These are phyloP conservation scores for Peniophora sp. DNA, from an alignment of 1,284 basidiomycete genomes.

Conservation along the genomic window DNA sequence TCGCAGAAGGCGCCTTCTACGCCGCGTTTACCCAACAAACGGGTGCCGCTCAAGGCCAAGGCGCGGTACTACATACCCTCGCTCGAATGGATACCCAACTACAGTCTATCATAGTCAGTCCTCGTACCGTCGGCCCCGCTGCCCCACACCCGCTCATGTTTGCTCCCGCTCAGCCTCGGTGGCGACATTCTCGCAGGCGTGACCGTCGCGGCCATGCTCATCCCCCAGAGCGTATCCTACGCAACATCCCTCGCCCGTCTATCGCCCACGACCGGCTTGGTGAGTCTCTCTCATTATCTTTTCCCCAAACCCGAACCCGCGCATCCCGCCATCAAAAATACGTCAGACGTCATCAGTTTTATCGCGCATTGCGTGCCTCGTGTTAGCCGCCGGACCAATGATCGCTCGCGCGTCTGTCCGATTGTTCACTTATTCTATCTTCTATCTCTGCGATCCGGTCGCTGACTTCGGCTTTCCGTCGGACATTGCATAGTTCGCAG, in stretches of 20 bases:
- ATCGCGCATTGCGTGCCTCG: not conserved
- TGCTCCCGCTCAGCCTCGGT: conserved; percentile 43
- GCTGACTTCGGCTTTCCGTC: not conserved
- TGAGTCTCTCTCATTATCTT: conserved; percentile 28
- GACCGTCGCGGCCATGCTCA: conserved; percentile 84
- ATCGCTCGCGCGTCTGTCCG: not conserved
- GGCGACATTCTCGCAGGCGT: conserved; percentile 82
- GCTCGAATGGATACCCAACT: conserved; percentile 78
- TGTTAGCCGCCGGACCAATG: no score
- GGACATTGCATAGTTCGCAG: conserved; percentile 49
- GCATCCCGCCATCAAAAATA: not conserved
- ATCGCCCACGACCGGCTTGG: conserved; percentile 78
- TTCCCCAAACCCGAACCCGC: not conserved
- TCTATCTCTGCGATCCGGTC: not conserved
- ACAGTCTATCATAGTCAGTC: conserved; percentile 63
- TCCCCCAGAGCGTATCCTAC: conserved; percentile 91
- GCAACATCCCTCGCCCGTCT: conserved; percentile 80
- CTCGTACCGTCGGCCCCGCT: not conserved
- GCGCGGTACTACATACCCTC: conserved; percentile 66
- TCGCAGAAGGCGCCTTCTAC: not conserved
- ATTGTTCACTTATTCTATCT: not conserved
- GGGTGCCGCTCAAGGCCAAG: conserved; percentile 17
- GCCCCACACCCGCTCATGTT: not conserved
- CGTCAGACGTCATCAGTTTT: no score
- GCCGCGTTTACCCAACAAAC: not conserved